Evolutionary conservation across 176 grass and related monocot genomes (phyloP), one percentile per base, ranked within the genome.

Genomic region (Carex kokanica): DNA sequence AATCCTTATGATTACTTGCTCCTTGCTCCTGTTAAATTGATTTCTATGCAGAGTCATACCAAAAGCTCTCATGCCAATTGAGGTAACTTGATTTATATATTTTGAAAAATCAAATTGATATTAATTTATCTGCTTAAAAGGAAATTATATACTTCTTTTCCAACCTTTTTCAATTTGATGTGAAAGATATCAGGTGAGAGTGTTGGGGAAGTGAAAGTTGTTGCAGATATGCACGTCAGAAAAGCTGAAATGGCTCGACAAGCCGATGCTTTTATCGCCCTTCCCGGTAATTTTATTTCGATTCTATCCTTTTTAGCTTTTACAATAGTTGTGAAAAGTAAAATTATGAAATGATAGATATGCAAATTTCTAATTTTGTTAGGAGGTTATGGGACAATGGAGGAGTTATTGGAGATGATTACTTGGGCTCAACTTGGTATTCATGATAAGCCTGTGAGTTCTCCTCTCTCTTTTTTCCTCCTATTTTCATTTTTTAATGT

Each of bases 381-480:
- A 97, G 95, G 95, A 81, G 95, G 95, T 53, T 98, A 95, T 85
- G 96, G 96, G 84, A 98, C 96, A 74, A 98, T 98, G 96, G 96
- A 98, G 74, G 92, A 95, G 82, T 79, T 98, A 78, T 64, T 98
- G 84, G 92, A 98, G 92, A 98, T 98, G 95, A 98, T 95, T 63
- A 93, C 95, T 84, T 98, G 95, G 95, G 91, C 95, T 68, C 95
- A 98, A 77, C 88, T 98, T 11, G 95, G 95, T 82, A 98, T 98
- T 60, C 95, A 98, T 84, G 88, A 93, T 36, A 98, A 98, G 85
- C 84, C 95, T 83, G 95, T 98, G 57, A 93, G 90, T 85, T 56
- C 5, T 78, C 51, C 25, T 56, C 24, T 38, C n/a, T n/a, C 36
- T 38, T 32, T 31, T 14, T 56, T 32, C 8, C 8, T 29, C 53